These are phyloP conservation scores for Colletotrichum liriopes DNA, from an alignment of 2,329 filamentous ascomycete species.

Conservation along the genomic window DNA sequence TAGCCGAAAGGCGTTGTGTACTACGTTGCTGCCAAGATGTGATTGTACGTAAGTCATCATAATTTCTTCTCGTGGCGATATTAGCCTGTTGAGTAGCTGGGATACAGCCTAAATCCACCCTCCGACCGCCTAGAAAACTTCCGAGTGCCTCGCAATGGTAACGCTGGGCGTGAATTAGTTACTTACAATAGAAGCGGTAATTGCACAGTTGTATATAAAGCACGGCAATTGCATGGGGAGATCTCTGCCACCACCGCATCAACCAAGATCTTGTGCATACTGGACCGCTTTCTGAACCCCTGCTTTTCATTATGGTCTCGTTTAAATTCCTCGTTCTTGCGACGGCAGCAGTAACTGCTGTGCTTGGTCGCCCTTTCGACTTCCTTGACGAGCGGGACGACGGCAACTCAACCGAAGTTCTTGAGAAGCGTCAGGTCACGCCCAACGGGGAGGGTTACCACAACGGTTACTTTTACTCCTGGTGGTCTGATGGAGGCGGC, in stretches of 20 bases:
- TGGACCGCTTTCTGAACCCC: not conserved
- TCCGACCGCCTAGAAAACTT: not conserved
- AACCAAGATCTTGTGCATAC: not conserved
- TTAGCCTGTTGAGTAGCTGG: not conserved
- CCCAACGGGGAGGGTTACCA: constrained; percentile 49
- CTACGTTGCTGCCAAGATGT: constrained; percentile 5
- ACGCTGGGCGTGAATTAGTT: not conserved
- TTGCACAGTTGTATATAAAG: not conserved
- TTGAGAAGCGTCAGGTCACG: constrained; percentile 40
- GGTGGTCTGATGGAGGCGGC: constrained; percentile 60
- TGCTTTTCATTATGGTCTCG: constrained; percentile 11
- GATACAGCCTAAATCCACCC: constrained; percentile 1
- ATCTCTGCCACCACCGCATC: not conserved
- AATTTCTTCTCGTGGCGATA: not conserved
- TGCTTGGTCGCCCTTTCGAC: constrained; percentile 21
- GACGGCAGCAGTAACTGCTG: constrained; percentile 11
- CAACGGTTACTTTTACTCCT: constrained; percentile 62
- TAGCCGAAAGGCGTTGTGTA: not conserved
- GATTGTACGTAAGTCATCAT: not conserved
- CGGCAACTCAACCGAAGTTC: constrained; percentile 13
- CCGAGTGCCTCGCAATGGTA: not conserved
- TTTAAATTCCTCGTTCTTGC: constrained; percentile 14
- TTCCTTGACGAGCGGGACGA: constrained; percentile 5
- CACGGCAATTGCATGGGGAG: not conserved
- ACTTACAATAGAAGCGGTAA: not conserved